A percentile compares a stretch with the other conserved stretches of the same genome.
phyloP scores from a whole-genome alignment of 2,329 filamentous ascomycete species.

The Pseudogymnoascus sp. region DNA sequence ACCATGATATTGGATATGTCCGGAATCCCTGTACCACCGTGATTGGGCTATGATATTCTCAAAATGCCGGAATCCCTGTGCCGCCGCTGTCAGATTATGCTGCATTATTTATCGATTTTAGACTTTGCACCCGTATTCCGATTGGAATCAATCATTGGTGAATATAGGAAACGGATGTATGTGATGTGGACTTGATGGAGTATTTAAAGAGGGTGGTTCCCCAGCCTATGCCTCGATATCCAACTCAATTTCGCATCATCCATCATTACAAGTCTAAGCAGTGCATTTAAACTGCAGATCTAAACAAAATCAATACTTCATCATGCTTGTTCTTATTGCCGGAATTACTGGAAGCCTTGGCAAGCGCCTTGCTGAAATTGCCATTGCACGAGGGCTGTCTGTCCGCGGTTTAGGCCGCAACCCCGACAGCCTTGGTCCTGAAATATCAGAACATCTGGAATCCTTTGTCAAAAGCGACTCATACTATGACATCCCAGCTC shows the following conservation, averaged over 20 bases:
- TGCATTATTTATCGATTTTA: background rate
- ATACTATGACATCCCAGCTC: constrained; percentile 28
- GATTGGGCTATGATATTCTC: background rate
- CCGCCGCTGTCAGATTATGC: background rate
- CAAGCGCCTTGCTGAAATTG: constrained; percentile 23
- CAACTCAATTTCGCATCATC: background rate
- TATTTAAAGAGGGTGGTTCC: background rate
- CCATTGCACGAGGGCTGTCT: constrained; percentile 26
- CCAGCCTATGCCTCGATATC: background rate
- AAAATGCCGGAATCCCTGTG: background rate
- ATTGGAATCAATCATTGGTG: background rate
- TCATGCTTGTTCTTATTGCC: constrained; percentile 34
- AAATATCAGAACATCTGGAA: constrained; percentile 23
- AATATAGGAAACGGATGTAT: background rate
- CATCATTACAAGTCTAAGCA: background rate
- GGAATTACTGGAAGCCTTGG: constrained; percentile 34
- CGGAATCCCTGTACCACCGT: background rate
- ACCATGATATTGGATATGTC: background rate
- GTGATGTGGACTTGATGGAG: background rate
- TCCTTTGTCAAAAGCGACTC: constrained; percentile 22
- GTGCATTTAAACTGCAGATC: background rate
- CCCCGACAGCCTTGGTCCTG: constrained; percentile 25
- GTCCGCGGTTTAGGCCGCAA: constrained; percentile 32
- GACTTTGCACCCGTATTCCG: background rate
- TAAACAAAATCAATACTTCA: background rate